Conservation (phyloP, 2,329 filamentous ascomycete genomes). For the Diaporthe destruens region DNA sequence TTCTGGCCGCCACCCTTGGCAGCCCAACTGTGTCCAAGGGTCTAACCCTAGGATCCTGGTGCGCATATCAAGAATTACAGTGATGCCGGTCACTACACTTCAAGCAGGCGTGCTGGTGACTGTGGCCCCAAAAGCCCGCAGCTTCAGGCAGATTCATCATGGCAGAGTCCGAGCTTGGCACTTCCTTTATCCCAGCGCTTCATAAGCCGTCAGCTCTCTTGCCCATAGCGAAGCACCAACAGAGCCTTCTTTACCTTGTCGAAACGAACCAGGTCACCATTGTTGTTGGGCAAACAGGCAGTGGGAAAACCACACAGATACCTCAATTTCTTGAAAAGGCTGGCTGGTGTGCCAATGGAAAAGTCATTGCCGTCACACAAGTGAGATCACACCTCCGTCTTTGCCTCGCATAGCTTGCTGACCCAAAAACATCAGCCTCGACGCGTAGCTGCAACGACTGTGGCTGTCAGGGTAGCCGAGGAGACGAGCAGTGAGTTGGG, state of each 20-base stretch:
- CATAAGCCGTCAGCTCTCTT: slow-evolving; percentile 88
- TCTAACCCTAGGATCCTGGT: neutral
- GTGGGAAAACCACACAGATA: slow-evolving; percentile 95
- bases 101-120: neutral
- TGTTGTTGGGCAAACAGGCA: slow-evolving; percentile 93
- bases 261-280: slow-evolving; percentile 89
- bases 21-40: neutral
- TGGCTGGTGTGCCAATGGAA: slow-evolving; percentile 89
- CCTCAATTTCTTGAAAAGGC: slow-evolving; percentile 90
- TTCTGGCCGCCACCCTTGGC: neutral
- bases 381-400: slow-evolving; percentile 64
- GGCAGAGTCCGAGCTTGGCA: slow-evolving; percentile 69
- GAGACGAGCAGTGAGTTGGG: slow-evolving; percentile 89
- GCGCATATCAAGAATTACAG: neutral
- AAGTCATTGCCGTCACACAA: slow-evolving; percentile 90
- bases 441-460: slow-evolving; percentile 89
- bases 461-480: slow-evolving; percentile 89
- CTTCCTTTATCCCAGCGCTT: slow-evolving; percentile 80
- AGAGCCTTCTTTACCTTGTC: slow-evolving; percentile 85
- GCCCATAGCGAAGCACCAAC: slow-evolving; percentile 86
- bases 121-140: neutral
- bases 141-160: slow-evolving; percentile 50
- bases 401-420: slow-evolving; percentile 3
- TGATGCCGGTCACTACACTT: neutral
- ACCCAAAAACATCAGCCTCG: slow-evolving; percentile 72